Conservation (phyloP, 2,329 filamentous ascomycete species). For the Cylindrodendrum hubeiense region DNA sequence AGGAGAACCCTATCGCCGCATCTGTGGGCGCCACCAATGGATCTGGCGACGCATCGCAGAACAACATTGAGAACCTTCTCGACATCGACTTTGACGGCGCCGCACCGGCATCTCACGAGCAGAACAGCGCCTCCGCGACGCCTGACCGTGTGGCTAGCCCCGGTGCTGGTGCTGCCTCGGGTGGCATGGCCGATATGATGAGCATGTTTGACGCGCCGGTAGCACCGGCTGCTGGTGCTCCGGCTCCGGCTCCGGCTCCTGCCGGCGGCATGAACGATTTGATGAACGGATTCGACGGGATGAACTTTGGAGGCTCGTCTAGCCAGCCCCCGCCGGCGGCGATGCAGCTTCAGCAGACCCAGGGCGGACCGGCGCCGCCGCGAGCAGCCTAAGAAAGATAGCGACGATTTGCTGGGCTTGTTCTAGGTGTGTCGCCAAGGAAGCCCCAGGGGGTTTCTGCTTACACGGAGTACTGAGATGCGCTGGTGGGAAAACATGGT, state of each 20-base stretch:
- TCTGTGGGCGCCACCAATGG: conserved; percentile 79
- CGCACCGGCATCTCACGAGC: conserved; percentile 86
- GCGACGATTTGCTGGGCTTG: conserved; percentile 69
- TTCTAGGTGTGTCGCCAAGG: conserved; percentile 47
- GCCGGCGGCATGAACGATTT: conserved; percentile 83
- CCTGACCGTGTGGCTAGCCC: conserved; percentile 78
- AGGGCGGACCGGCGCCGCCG: conserved; percentile 44
- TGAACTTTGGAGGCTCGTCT: conserved; percentile 74
- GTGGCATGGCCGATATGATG: conserved; percentile 73
- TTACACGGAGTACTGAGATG: conserved; percentile 33
- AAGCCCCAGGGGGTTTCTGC: conserved; percentile 26
- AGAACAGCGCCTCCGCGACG: conserved; percentile 66
- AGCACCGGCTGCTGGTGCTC: conserved; percentile 58
- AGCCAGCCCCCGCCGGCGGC: conserved; percentile 74
- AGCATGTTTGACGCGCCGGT: conserved; percentile 77
- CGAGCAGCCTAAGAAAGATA: conserved; percentile 66
- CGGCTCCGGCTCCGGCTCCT: conserved; percentile 47
- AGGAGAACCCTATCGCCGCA: conserved; percentile 93
- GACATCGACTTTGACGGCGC: conserved; percentile 97
- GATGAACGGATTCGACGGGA: conserved; percentile 86
- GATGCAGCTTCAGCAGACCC: conserved; percentile 64
- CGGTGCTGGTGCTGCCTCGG: conserved; percentile 54
- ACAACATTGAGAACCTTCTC: conserved; percentile 92
- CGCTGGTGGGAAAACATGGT: conserved; percentile 30
- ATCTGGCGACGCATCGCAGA: conserved; percentile 69